Evolutionary conservation across 1,284 basidiomycete species (phyloP), one percentile per base, ranked within the genome.

Genomic region (Ceratobasidium sp.): DNA sequence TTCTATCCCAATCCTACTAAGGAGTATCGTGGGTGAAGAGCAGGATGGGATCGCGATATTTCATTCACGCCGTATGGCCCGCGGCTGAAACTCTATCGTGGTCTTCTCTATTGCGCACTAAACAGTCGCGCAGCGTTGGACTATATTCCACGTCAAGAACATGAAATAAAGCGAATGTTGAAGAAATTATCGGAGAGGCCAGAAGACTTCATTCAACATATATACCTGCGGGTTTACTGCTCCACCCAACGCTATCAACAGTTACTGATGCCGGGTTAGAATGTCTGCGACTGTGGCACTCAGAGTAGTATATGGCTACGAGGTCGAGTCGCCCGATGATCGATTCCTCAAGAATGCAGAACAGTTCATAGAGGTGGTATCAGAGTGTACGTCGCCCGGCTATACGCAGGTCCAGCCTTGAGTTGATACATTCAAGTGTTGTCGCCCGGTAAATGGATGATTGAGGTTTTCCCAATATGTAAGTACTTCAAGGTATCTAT

Each of bases 321-420:
- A 60, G 17, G 56, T 60, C 29, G 42, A 60, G 47, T 60, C 56
- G 12, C 56, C 43, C 34, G 17, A 32, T 29, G 56, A 60, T 47
- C 42, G 42, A 12, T 60, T 60, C 29, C 27, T 60, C 34, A 40
- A 60, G 35, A 60, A 34, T 45, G 57, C 57, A 29, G 57, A 60
- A 35, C 43, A 35, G 31, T 17, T 60, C 31, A 60, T 60, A 45
- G 8, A n/a, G 10, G 57, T 32, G 29, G 45, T 60, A 5, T 47
- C 57, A 15, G 57, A 60, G 20, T 42, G 57, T 60, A 17, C 20
- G 31, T 17, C 12, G 38, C 15, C 45, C 38, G 13, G 17, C 8
- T 10, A 6, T 32, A 49, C 25, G 17, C 7, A 3, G 22, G 22
- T 40, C 6, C n/a, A 15, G 20, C 3, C 22, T 10, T 58, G 50